Conservation (phyloP, 768 basidiomycete genomes). For the Clitopilus hobsonii region DNA sequence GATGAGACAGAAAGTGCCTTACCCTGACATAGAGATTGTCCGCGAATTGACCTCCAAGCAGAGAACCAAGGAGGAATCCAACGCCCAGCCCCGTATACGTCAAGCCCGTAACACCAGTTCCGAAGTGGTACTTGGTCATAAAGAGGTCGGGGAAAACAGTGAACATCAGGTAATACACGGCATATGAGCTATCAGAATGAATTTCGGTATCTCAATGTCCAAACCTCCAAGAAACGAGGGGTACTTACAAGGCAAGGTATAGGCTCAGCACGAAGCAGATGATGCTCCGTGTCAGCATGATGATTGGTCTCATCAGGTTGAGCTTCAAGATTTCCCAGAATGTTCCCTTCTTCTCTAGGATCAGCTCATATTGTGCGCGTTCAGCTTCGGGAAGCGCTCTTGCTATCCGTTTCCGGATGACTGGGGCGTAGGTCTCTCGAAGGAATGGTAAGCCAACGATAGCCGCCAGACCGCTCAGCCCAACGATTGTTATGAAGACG, state of each 20-base stretch:
- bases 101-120: conserved; percentile 44
- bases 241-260: conserved; percentile 59
- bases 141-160: conserved; percentile 55
- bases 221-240: background rate
- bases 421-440: conserved; percentile 57
- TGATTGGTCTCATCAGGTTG: conserved; percentile 51
- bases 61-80: conserved; percentile 42
- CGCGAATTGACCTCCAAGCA: conserved; percentile 44
- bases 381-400: background rate
- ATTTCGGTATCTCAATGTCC: background rate
- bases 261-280: conserved; percentile 62
- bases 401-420: conserved; percentile 29
- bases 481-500: conserved; percentile 42
- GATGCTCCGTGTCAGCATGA: conserved; percentile 50
- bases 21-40: no score
- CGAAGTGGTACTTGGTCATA: conserved; percentile 41
- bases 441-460: conserved; percentile 43
- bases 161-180: conserved; percentile 67
- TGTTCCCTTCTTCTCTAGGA: conserved; percentile 28
- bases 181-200: conserved; percentile 4
- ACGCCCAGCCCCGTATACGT: conserved; percentile 46
- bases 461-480: conserved; percentile 29
- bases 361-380: conserved; percentile 19
- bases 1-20: no score
- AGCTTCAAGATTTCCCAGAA: conserved; percentile 35